Evolutionary conservation across 345 rosid genomes (phyloP).

Genomic region (Hypericum perforatum): DNA sequence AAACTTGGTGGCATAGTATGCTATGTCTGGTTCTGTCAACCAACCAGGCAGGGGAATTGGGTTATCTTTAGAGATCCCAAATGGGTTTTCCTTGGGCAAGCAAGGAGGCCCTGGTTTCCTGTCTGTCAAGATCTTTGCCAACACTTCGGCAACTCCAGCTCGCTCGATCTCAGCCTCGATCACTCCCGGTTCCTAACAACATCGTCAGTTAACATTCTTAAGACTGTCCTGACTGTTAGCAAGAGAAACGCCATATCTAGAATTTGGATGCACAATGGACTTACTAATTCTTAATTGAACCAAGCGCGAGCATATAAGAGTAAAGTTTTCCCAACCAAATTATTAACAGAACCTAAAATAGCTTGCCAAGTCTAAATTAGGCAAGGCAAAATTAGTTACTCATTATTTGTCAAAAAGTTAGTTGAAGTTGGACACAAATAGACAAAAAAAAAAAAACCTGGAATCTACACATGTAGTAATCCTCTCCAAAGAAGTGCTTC

Average conservation of each 20-base stretch:
- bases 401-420: no score
- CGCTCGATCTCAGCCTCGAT: slow-evolving; percentile 45
- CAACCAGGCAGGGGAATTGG: slow-evolving; percentile 43
- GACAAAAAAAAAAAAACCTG: slow-evolving; percentile 34
- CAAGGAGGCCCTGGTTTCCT: slow-evolving; percentile 38
- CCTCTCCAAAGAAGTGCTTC: slow-evolving; percentile 53
- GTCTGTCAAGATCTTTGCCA: slow-evolving; percentile 30
- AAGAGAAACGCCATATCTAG: no score
- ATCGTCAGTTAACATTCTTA: neutral
- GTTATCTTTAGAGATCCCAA: slow-evolving; percentile 13
- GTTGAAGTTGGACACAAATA: neutral
- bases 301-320: no score
- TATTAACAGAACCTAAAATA: neutral
- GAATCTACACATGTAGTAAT: slow-evolving; percentile 80
- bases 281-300: no score
- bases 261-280: no score
- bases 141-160: slow-evolving; percentile 26
- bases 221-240: neutral
- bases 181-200: slow-evolving; percentile 41
- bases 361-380: no score
- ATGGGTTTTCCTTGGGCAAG: slow-evolving; percentile 38
- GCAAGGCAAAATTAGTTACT: no score
- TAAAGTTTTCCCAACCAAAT: no score
- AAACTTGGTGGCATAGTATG: slow-evolving; percentile 35
- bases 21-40: slow-evolving; percentile 55